Conservation (phyloP, 768 basidiomycete genomes). For the Mycena rebaudengoi region DNA sequence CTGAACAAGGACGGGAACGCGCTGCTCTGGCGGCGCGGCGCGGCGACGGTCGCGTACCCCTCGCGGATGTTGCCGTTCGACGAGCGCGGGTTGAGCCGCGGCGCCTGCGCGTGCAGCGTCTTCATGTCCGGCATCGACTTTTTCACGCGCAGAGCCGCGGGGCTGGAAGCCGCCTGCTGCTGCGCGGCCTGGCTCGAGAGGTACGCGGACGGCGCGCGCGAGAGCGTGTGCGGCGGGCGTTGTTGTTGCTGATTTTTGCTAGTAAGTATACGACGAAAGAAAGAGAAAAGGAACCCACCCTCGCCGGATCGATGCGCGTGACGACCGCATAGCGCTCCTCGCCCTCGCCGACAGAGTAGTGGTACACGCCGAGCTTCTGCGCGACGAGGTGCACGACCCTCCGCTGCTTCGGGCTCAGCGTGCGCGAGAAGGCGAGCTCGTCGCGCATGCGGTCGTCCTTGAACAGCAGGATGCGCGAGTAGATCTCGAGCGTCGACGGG, state of each 20-base stretch:
- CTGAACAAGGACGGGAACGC: conserved; percentile 78
- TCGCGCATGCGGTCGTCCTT: conserved; percentile 98
- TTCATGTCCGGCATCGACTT: conserved; percentile 99
- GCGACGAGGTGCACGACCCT: conserved; percentile 96
- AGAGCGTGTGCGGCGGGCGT: conserved; percentile 71
- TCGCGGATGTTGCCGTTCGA: conserved; percentile 91
- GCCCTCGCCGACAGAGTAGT: conserved; percentile 92
- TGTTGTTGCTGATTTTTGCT: conserved; percentile 42
- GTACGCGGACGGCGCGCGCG: conserved; percentile 85
- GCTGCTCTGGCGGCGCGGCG: conserved; percentile 79
- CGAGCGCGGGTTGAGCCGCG: conserved; percentile 79
- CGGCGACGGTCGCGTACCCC: conserved; percentile 88
- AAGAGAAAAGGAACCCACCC: conserved; percentile 56
- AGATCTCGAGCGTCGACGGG: conserved; percentile 94
- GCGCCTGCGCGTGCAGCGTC: conserved; percentile 80
- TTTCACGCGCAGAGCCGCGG: conserved; percentile 81
- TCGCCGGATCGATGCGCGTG: conserved; percentile 86
- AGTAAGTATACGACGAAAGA: conserved; percentile 5
- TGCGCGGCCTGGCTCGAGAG: too few species aligned
- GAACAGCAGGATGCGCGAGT: conserved; percentile 95
- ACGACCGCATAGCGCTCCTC: conserved; percentile 95
- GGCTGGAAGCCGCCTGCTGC: conserved; percentile 54
- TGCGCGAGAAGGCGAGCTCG: conserved; percentile 95
- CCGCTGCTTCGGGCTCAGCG: conserved; percentile 84
- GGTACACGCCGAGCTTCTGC: conserved; percentile 94